Conservation (phyloP, 495 filamentous ascomycete genomes). For the Penicillium soppii region DNA sequence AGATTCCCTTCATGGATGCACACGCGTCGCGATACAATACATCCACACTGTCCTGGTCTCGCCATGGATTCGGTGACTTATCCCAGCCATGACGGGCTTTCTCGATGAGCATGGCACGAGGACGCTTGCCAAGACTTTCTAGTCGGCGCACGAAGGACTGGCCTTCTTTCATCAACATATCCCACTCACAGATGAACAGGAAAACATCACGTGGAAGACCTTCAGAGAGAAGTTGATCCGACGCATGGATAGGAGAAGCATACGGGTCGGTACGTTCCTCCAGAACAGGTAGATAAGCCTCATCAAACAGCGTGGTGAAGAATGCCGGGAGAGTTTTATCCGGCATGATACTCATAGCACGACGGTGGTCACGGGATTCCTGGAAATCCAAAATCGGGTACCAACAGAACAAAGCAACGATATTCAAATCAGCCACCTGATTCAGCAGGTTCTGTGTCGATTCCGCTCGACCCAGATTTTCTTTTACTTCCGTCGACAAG, state of each 20-base stretch:
- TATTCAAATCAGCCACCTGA: constrained; percentile 39
- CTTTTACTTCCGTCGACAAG: constrained; percentile 24
- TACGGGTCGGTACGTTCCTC: constrained; percentile 54
- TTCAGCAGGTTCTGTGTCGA: constrained; percentile 41
- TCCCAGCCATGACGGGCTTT: constrained; percentile 82
- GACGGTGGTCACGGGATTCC: constrained; percentile 68
- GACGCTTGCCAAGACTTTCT: constrained; percentile 61
- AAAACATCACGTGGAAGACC: constrained; percentile 64
- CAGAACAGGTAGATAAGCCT: constrained; percentile 66
- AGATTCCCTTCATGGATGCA: constrained; percentile 45
- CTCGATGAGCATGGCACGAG: constrained; percentile 68
- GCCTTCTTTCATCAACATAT: constrained; percentile 82
- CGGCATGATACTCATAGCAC: constrained; percentile 60
- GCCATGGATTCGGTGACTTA: constrained; percentile 76
- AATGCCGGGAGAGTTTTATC: constrained; percentile 71
- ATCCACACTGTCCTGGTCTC: constrained; percentile 46
- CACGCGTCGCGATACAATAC: constrained; percentile 45
- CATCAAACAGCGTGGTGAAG: constrained; percentile 85
- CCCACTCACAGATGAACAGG: constrained; percentile 84
- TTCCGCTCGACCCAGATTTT: constrained; percentile 30
- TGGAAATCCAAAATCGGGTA: constrained; percentile 88
- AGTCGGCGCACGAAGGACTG: constrained; percentile 66
- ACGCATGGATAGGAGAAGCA: constrained; percentile 62
- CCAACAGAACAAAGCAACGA: constrained; percentile 66
- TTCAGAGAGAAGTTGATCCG: constrained; percentile 46